Percentiles rank a stretch among this genome's conserved stretches.
These are phyloP conservation scores for Chaetomium sp. DNA, from an alignment of 2,329 filamentous ascomycete genomes.

Conservation along the genomic window DNA sequence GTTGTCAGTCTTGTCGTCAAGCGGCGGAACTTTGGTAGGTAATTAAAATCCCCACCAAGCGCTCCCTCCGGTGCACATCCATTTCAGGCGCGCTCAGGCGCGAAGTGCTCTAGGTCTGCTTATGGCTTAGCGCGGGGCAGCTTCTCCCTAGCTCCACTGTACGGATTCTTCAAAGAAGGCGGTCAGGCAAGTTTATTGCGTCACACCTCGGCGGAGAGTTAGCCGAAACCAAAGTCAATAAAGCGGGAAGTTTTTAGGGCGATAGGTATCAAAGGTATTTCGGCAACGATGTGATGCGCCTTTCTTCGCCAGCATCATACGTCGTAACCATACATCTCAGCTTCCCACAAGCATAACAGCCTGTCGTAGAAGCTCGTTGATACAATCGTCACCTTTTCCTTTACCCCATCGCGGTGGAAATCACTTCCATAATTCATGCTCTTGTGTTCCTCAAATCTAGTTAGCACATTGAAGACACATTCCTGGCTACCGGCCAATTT, in stretches of 20 bases:
- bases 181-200: constrained; percentile 16
- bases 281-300: too few relatives aligned
- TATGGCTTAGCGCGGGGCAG: constrained; percentile 18
- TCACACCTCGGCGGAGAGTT: constrained; percentile 8
- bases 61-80: background rate
- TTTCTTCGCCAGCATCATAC: too few relatives aligned
- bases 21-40: background rate
- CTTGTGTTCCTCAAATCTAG: constrained; percentile 73
- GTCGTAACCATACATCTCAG: background rate
- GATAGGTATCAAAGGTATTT: too few relatives aligned
- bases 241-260: too few relatives aligned
- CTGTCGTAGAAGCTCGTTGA: constrained; percentile 75
- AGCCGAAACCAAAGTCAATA: background rate
- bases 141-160: background rate
- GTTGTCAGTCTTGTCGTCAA: background rate
- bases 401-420: constrained; percentile 39
- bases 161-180: background rate
- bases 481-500: constrained; percentile 40
- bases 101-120: constrained; percentile 5
- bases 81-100: constrained; percentile 19
- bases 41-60: constrained; percentile 6
- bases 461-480: constrained; percentile 54
- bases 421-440: constrained; percentile 96
- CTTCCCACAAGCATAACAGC: constrained; percentile 60
- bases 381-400: constrained; percentile 41